Evolutionary conservation across 805 yeast genomes (phyloP).

Genomic region (Allodekkera sacchari): DNA sequence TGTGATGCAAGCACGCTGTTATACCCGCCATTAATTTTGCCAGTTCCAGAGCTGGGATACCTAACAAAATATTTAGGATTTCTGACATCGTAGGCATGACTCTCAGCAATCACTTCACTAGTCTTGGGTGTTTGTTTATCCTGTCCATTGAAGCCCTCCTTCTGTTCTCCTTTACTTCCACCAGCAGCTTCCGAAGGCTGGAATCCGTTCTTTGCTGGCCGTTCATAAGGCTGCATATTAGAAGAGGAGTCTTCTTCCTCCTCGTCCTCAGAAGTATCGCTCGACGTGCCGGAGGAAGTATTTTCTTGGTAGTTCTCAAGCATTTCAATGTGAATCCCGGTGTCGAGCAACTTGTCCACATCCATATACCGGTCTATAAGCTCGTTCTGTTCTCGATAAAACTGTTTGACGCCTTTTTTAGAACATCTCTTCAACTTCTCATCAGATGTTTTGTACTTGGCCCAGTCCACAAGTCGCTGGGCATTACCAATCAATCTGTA

Average conservation of each 20-base stretch:
- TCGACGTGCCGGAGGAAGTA: constrained; percentile 14
- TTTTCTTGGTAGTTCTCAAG: constrained; percentile 46
- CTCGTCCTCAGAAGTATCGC: constrained; percentile 9
- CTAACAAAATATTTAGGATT: too few species aligned
- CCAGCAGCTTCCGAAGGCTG: too few species aligned
- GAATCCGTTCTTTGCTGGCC: too few species aligned
- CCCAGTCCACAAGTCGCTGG: constrained; percentile 35
- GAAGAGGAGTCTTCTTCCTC: constrained; percentile 6
- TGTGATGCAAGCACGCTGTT: too few species aligned
- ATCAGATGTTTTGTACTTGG: constrained; percentile 13
- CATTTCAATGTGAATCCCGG: constrained; percentile 62
- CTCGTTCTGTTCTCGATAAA: constrained; percentile 52
- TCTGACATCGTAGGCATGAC: too few species aligned
- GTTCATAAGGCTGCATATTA: too few species aligned
- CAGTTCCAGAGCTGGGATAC: too few species aligned
- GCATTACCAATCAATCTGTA: constrained; percentile 36
- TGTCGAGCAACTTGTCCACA: constrained; percentile 59
- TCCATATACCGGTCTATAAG: constrained; percentile 47
- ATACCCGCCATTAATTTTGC: too few species aligned
- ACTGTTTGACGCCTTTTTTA: constrained; percentile 26
- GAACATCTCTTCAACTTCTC: constrained; percentile 16
- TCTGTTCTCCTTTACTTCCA: too few species aligned
- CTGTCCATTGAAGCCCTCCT: too few species aligned
- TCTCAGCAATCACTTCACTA: too few species aligned
- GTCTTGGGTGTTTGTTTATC: too few species aligned